Evolutionary conservation across 2,329 filamentous ascomycete genomes (phyloP).

Genomic region (Alternaria solani): DNA sequence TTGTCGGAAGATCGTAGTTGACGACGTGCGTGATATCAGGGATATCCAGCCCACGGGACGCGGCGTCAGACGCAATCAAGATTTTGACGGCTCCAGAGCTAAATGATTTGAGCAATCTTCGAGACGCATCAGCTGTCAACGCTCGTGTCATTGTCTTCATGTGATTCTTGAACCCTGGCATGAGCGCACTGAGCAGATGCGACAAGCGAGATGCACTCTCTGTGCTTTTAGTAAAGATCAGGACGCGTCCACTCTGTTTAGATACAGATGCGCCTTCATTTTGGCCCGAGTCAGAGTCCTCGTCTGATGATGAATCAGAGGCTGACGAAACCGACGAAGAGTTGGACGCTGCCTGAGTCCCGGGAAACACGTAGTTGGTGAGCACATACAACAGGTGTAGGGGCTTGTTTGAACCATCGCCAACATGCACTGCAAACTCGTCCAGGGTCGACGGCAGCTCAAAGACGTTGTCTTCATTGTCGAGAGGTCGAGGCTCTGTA

Average conservation of each 20-base stretch:
- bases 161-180: conserved; percentile 63
- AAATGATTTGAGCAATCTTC: conserved; percentile 74
- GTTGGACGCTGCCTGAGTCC: conserved; percentile 11
- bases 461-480: conserved; percentile 52
- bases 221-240: conserved; percentile 92
- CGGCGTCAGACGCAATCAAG: conserved; percentile 91
- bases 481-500: conserved; percentile 29
- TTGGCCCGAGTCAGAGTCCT: conserved; percentile 20
- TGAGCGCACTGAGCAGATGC: conserved; percentile 75
- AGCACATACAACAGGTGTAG: conserved; percentile 85
- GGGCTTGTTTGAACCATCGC: conserved; percentile 67
- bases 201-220: conserved; percentile 87
- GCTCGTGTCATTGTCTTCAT: conserved; percentile 80
- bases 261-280: conserved; percentile 21
- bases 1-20: conserved; percentile 91
- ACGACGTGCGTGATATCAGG: conserved; percentile 81
- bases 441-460: conserved; percentile 63
- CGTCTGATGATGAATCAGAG: conserved; percentile 17
- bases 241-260: conserved; percentile 54
- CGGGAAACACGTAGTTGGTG: conserved; percentile 58
- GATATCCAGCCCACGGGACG: conserved; percentile 88
- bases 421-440: conserved; percentile 60
- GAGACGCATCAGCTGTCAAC: conserved; percentile 74
- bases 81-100: conserved; percentile 69
- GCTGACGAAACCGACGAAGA: conserved; percentile 23